Conservation (phyloP, 179 eudicot species). For the Corrigiola litoralis region DNA sequence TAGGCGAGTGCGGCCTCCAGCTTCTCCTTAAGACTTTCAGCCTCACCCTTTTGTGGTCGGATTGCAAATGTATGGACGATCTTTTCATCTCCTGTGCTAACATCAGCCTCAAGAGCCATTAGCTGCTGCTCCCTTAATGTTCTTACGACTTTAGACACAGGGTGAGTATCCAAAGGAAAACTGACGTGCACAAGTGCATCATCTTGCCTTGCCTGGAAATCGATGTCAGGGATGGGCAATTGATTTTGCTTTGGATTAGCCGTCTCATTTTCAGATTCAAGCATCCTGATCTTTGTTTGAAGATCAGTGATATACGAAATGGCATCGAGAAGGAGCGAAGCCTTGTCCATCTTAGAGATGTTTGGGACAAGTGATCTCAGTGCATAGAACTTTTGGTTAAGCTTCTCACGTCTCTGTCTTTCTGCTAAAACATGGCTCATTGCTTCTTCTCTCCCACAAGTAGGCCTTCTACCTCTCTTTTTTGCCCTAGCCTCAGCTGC, state of each 20-base stretch:
- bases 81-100: constrained; percentile 53
- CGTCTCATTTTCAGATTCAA: constrained; percentile 60
- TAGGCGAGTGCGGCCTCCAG: constrained; percentile 52
- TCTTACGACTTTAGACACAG: constrained; percentile 51
- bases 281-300: constrained; percentile 49
- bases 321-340: constrained; percentile 78
- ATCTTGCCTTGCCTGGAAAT: constrained; percentile 56
- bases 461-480: constrained; percentile 77
- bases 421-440: constrained; percentile 81
- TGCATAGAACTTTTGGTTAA: constrained; percentile 79
- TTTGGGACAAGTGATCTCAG: constrained; percentile 81
- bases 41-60: constrained; percentile 43
- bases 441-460: constrained; percentile 74
- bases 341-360: constrained; percentile 87
- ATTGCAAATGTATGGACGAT: constrained; percentile 75
- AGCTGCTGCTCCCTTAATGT: constrained; percentile 55
- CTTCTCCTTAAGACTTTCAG: constrained; percentile 66
- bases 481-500: constrained; percentile 54
- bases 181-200: constrained; percentile 64
- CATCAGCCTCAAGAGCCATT: constrained; percentile 46
- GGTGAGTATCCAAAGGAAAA: constrained; percentile 74
- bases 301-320: constrained; percentile 76
- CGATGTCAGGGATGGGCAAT: constrained; percentile 44
- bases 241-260: constrained; percentile 30
- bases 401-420: constrained; percentile 82